These are phyloP conservation scores for Aspergillus ustus DNA, from an alignment of 2,329 filamentous ascomycete genomes.

Conservation along the genomic window DNA sequence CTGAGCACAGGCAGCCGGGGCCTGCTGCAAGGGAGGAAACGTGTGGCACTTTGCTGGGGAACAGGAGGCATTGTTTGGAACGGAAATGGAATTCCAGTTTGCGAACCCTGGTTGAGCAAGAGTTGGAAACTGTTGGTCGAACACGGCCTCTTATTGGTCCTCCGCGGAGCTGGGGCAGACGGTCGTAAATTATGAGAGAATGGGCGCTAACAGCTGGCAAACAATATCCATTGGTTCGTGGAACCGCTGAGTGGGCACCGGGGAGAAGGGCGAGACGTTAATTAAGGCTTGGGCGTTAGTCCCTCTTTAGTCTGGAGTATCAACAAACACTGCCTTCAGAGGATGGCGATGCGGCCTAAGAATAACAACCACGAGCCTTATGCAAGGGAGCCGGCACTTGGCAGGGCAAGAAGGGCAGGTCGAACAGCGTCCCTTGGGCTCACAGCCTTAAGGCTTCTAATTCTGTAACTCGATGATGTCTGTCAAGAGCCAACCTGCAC, in stretches of 20 bases:
- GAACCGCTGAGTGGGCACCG: neutral
- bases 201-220: neutral
- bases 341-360: slow-evolving; percentile 5
- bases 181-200: neutral
- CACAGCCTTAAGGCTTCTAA: neutral
- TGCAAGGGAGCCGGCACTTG: neutral
- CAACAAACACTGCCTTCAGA: neutral
- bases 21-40: neutral
- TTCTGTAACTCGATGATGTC: neutral
- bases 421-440: neutral
- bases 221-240: neutral
- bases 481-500: neutral
- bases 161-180: neutral
- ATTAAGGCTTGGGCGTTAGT: neutral
- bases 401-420: neutral
- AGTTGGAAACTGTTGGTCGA: slow-evolving; percentile 2
- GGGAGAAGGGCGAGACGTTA: slow-evolving; percentile 1
- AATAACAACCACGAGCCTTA: neutral
- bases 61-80: neutral
- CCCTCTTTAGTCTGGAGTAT: neutral
- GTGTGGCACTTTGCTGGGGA: neutral
- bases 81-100: slow-evolving; percentile 2
- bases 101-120: slow-evolving; percentile 2
- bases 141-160: neutral
- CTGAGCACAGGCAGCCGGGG: neutral